Percentiles rank a stretch among this genome's conserved stretches.
These are phyloP conservation scores for Carex littledalei DNA, from an alignment of 176 grass and related monocot genomes.

Conservation along the genomic window DNA sequence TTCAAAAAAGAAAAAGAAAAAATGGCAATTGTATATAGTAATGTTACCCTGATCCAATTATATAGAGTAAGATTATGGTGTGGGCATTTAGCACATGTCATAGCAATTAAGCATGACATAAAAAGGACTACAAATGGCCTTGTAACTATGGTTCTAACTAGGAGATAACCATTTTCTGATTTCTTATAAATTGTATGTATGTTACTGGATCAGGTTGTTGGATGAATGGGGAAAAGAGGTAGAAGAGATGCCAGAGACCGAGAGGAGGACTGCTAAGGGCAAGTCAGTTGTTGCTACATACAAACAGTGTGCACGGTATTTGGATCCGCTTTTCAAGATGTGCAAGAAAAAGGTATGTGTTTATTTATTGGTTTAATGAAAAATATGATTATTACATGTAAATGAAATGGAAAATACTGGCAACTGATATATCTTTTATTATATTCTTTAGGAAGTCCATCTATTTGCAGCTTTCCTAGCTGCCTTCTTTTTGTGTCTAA, in stretches of 20 bases:
- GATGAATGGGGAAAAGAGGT: constrained; percentile 59
- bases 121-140: not conserved
- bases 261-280: constrained; percentile 61
- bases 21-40: not conserved
- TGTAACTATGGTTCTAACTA: not conserved
- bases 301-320: constrained; percentile 71
- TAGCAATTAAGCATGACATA: not conserved
- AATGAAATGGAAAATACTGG: not conserved
- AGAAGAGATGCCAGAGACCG: constrained; percentile 55
- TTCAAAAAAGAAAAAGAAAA: too few species aligned
- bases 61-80: not conserved
- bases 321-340: constrained; percentile 63
- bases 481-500: not conserved
- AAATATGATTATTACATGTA: not conserved
- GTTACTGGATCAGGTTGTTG: constrained; percentile 32
- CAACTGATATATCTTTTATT: not conserved
- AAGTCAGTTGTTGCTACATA: constrained; percentile 60
- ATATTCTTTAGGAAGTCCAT: not conserved
- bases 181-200: not conserved
- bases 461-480: not conserved
- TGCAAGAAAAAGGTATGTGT: constrained; percentile 60
- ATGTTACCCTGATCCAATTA: not conserved
- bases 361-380: not conserved
- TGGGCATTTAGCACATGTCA: not conserved
- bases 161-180: not conserved